phyloP scores from a whole-genome alignment of 257 asterid genomes.

The Solanum pimpinellifolium region DNA sequence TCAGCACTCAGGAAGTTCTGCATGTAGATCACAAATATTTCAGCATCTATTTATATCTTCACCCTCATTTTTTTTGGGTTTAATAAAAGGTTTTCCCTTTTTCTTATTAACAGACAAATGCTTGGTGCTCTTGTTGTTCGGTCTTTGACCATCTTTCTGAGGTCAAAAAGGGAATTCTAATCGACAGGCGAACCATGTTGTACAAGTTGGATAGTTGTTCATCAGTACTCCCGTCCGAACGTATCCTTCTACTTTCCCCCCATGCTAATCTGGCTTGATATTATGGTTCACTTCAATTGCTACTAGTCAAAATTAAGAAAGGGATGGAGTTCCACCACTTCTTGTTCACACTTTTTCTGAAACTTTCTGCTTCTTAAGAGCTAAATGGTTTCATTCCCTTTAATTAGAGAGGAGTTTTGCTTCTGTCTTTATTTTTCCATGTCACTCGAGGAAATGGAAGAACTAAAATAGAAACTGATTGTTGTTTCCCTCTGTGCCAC shows the following conservation, averaged over 20 bases:
- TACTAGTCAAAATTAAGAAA: not conserved
- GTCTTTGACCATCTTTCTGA: conserved; percentile 28
- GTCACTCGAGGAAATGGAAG: not conserved
- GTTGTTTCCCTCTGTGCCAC: not conserved
- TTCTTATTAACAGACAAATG: conserved; percentile 32
- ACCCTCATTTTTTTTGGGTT: not conserved
- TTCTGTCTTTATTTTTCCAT: not conserved
- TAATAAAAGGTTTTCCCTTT: not conserved
- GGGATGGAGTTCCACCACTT: not conserved
- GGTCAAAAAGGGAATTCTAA: conserved; percentile 41
- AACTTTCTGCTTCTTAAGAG: not conserved
- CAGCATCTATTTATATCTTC: not conserved
- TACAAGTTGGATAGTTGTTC: conserved; percentile 43
- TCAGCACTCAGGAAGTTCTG: not conserved
- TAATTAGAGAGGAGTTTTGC: not conserved
- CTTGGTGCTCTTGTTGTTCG: conserved; percentile 48
- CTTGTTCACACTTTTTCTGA: not conserved
- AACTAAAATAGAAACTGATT: not conserved
- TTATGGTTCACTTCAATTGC: not conserved
- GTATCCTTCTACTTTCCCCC: conserved; percentile 53
- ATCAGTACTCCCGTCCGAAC: conserved; percentile 51
- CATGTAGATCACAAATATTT: not conserved
- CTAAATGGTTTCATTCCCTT: not conserved
- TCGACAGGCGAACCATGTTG: conserved; percentile 45
- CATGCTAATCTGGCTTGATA: conserved; percentile 2